Evolutionary conservation across 225 moss, liverwort and hornwort species (phyloP), one percentile per base, ranked within the genome.

Genomic region (Marchantia paleacea): DNA sequence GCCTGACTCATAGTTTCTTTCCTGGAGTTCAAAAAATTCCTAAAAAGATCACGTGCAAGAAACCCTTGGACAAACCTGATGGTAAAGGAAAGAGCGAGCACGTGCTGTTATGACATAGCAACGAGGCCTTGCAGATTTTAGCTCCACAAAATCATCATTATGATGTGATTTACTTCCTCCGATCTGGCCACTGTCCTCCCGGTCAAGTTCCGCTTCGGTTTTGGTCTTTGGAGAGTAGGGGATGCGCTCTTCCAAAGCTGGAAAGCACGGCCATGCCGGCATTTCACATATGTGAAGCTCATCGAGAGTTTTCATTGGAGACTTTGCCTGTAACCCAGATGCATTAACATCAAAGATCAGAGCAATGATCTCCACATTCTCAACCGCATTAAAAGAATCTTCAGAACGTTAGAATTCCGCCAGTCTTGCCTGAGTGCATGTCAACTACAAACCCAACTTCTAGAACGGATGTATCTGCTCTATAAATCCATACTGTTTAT

Each of bases 71-170:
- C 54, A 74, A 14, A 97, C 96, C 94, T 97, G 96, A 82, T 97
- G 96, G 81, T 97, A 97, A 60, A 97, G 92, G 84, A 97, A 97
- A 15, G 96, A 97, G 57, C 92, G 93, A 81, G 96, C 96, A 72
- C 96, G 90, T 79, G 96, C 93, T 76, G 96, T 94, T n/a, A 97
- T 86, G 73, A 97, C 93, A 81, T 88, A 93, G 82, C 92, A 96
- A 51, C 84, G 90, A 47, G 82, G 69, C 24, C 30, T 65, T 53
- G 53, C 47, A 76, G 79, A n/a, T 19, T 62, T 64, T 26, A 24
- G 57, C 19, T 28, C 28, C 1, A 75, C 55, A 13, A 18, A 70
- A 51, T 72, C n/a, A n/a, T 52, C 51, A 25, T 54, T 20, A 31
- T 28, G n/a, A 55, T 39, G 28, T 77, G 6, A 28, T 81, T 73